Base-by-base conservation (phyloP, 2,329 filamentous ascomycete genomes). In the Ophiostoma sp. region DNA sequence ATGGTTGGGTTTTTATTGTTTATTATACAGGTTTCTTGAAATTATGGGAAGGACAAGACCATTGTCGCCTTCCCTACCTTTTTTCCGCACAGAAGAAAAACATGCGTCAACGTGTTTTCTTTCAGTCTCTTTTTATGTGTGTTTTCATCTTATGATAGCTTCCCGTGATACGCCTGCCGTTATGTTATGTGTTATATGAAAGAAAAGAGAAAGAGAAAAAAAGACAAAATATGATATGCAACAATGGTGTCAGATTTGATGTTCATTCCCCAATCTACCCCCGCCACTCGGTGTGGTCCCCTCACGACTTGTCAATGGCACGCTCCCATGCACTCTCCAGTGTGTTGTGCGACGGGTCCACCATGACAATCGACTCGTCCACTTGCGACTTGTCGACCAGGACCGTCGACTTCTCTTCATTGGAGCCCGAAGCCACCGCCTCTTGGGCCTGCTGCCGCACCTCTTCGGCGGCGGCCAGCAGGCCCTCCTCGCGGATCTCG, bases 301-400 rank as follows among this genome's bases (percentile, higher is more conserved):
- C 42, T 66, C 17, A 72, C 45, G 48, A 70, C 63, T 81, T 82
- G 36, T 85, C 84, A 45, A 86, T 79, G 19, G 91, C 91, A 80
- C 90, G 89, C 69, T 87, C 90, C 92, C 92, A 94, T 1, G 90
- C 91, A 76, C 84, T 89, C 80, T 94, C 91, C 77, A 93, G 89
- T 3, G 84, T 85, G 68, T 81, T 82, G 73, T 84, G 79, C 31
- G 82, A 77, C 19, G 75, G 72, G 42, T 88, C 87, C 28, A 90
- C 83, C 75, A 90, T 79, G 28, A 90, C 84, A 8, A 88, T 77
- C 75, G 87, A 89, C 76, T 88, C 86, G 73, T 87, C 85, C 28
- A 76, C 80, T 5, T 75, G 77, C 57, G 66, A 22, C 28, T 36
- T 31, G 50, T 87, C 86, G 31, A 90, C 83, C 75, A 90, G 79